These are phyloP conservation scores for Penicillium angulare DNA, from an alignment of 495 filamentous ascomycete species.

Conservation along the genomic window DNA sequence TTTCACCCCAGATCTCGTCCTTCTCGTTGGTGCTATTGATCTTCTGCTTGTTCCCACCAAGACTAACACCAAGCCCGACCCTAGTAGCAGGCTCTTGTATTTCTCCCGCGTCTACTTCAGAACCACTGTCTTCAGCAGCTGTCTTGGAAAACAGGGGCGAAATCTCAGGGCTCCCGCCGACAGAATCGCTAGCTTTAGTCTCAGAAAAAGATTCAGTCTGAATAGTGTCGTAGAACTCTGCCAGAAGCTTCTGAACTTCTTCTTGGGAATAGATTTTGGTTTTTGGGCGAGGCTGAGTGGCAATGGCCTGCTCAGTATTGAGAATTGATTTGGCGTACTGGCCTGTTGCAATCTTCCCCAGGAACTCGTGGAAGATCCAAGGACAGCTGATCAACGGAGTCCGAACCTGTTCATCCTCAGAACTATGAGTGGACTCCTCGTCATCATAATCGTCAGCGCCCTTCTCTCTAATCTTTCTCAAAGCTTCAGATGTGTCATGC, in stretches of 20 bases:
- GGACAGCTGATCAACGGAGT: constrained; percentile 92
- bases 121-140: too few species aligned
- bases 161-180: neutral
- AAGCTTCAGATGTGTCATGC: constrained; percentile 59
- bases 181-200: neutral
- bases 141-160: too few species aligned
- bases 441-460: constrained; percentile 18
- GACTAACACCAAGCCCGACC: too few species aligned
- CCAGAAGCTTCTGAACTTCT: neutral
- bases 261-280: constrained; percentile 10
- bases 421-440: constrained; percentile 23
- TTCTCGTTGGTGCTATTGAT: too few species aligned
- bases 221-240: neutral
- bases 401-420: constrained; percentile 28
- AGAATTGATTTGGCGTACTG: constrained; percentile 15
- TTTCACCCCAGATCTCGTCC: too few species aligned
- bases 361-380: constrained; percentile 76
- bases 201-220: too few species aligned
- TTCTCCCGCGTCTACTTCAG: too few species aligned
- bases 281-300: too few species aligned
- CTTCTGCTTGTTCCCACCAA: too few species aligned
- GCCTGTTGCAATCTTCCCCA: constrained; percentile 68
- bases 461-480: constrained; percentile 29
- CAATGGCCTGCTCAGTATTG: neutral
- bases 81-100: too few species aligned